Conservation (phyloP, 2,329 filamentous ascomycete species). For the Tolypocladium endophyticum region DNA sequence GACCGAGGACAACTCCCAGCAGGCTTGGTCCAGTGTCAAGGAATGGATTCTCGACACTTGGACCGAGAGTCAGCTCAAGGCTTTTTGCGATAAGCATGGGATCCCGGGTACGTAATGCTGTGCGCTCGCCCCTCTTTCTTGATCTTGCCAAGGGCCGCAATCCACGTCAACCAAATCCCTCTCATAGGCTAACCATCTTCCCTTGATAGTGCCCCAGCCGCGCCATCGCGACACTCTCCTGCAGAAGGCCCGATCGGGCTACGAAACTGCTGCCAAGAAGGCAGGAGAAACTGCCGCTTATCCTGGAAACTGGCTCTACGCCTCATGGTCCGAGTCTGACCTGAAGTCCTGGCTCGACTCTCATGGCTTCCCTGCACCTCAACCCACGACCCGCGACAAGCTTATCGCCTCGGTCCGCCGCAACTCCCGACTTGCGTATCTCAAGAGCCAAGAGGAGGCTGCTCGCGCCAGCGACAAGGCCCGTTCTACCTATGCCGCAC, state of each 20-base stretch:
- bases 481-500: slow-evolving; percentile 57
- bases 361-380: slow-evolving; percentile 75
- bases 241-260: slow-evolving; percentile 67
- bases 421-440: slow-evolving; percentile 70
- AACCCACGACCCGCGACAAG: slow-evolving; percentile 75
- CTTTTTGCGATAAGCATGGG: slow-evolving; percentile 79
- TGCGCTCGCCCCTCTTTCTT: not conserved
- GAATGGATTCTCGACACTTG: slow-evolving; percentile 95
- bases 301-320: slow-evolving; percentile 91
- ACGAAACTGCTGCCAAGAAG: slow-evolving; percentile 66
- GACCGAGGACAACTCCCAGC: slow-evolving; percentile 63
- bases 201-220: slow-evolving; percentile 59
- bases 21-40: slow-evolving; percentile 61
- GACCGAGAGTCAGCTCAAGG: slow-evolving; percentile 87
- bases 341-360: slow-evolving; percentile 89
- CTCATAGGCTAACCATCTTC: not conserved
- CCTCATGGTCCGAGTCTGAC: slow-evolving; percentile 84
- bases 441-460: slow-evolving; percentile 53
- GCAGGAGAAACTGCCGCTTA: slow-evolving; percentile 70
- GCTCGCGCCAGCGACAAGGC: slow-evolving; percentile 54
- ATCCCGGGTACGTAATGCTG: slow-evolving; percentile 51
- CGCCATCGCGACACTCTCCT: slow-evolving; percentile 76
- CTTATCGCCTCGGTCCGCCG: slow-evolving; percentile 83
- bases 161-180: not conserved
- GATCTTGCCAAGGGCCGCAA: not conserved